These are phyloP conservation scores for Lepidium aucheri DNA, from an alignment of 345 rosid genomes.

Conservation along the genomic window DNA sequence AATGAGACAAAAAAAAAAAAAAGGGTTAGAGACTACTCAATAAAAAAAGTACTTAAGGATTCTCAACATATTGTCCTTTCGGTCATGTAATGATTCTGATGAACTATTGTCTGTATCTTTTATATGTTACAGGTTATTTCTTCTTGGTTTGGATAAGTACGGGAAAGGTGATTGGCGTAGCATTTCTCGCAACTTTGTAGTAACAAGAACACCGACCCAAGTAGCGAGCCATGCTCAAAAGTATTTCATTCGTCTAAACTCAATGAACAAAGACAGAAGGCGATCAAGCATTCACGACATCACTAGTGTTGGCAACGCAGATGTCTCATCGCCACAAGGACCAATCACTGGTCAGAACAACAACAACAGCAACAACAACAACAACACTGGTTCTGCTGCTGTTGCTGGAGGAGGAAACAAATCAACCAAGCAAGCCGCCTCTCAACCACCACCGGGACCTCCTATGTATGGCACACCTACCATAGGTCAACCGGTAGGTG, in stretches of 20 bases:
- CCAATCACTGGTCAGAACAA: slow-evolving; percentile 91
- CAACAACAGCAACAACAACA: slow-evolving; percentile 7
- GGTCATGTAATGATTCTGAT: neutral
- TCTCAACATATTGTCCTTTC: too few species aligned
- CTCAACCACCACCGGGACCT: slow-evolving; percentile 46
- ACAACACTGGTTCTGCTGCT: slow-evolving; percentile 20
- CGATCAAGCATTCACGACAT: slow-evolving; percentile 95
- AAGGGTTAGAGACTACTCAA: too few species aligned
- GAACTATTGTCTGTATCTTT: slow-evolving; percentile 2
- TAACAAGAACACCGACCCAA: slow-evolving; percentile 93
- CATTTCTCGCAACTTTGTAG: slow-evolving; percentile 90
- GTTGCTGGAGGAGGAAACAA: slow-evolving; percentile 45
- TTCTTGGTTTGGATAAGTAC: slow-evolving; percentile 90
- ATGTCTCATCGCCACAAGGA: slow-evolving; percentile 56
- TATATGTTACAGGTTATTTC: slow-evolving; percentile 63
- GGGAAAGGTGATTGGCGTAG: slow-evolving; percentile 99
- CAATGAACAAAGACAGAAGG: slow-evolving; percentile 91
- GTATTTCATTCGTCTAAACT: slow-evolving; percentile 84
- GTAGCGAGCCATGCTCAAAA: slow-evolving; percentile 99
- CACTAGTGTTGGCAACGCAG: slow-evolving; percentile 74
- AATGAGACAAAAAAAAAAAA: too few species aligned
- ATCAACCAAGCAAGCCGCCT: slow-evolving; percentile 42
- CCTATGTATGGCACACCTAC: slow-evolving; percentile 57
- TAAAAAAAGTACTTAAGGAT: too few species aligned
- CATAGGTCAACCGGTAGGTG: slow-evolving; percentile 78